Base-by-base conservation (phyloP, 176 grass and related monocot genomes). In the Panicum miliaceum region DNA sequence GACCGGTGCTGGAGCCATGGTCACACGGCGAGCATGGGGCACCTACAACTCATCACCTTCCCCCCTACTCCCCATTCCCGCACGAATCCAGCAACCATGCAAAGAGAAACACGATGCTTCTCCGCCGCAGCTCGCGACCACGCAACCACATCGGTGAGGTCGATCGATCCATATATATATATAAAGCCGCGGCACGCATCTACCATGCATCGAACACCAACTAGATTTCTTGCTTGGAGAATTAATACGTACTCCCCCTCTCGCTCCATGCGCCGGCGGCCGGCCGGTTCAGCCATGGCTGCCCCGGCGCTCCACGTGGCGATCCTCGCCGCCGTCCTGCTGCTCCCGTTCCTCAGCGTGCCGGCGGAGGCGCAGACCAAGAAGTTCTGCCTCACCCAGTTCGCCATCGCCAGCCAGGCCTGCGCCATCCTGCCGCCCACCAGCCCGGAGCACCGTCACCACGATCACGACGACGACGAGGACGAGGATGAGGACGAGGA, bases 391-490 rank as follows among this genome's bases (percentile, higher is more conserved):
- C 82, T 88, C 67, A 83, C 80, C 12, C 94, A 97, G 86, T 88
- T 97, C 86, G 81, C 89, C 32, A 80, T 90, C 18, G 94, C 94
- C 36, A 97, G 84, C 85, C 92, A 94, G 66, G 94, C 94, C 9
- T 97, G 94, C 42, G 36, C 88, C 65, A 79, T 94, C 46, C 54
- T 97, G 38, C 88, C 88, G 11, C 91, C 85, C 12, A 66, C 64
- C 54, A 43, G 27, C 45, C 35, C 43, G 18, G 83, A 88, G 79
- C 40, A 26, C 34, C 74, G 8, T 70, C 81, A 76, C 40, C 75
- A 35, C 2, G 3, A 71, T 1, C 15, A 86, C 26, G 19, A 86
- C 1, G 53, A 90, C 52, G 87, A 81, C 0, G 85, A 63, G 0
- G 79, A 85, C 0, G 72, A 80, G 0, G 83, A 81, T 0, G 78